Conservation (phyloP, 2,329 filamentous ascomycete genomes). For the Calonectria naviculata region DNA sequence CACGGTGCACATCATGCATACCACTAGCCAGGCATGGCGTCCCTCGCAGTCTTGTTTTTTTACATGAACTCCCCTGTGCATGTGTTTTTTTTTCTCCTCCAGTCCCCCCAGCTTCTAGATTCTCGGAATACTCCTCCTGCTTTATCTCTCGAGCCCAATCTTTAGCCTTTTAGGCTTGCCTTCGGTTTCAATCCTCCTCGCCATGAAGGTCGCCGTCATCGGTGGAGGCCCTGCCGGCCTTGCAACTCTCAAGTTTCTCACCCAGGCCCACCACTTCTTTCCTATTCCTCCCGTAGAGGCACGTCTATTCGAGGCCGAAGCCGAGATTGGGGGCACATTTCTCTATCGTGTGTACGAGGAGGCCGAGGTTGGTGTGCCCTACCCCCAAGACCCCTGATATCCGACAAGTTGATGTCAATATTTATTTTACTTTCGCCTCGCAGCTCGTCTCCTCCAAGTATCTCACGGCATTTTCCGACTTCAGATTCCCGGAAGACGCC, state of each 20-base stretch:
- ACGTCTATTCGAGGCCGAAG: slow-evolving; percentile 56
- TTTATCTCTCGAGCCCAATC: neutral
- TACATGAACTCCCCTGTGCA: neutral
- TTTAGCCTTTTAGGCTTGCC: neutral
- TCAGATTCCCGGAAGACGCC: slow-evolving; percentile 52
- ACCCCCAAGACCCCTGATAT: fast-evolving
- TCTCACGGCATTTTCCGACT: slow-evolving; percentile 62
- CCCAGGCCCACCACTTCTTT: slow-evolving; percentile 51
- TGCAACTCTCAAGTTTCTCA: slow-evolving; percentile 53
- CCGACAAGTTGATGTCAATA: neutral
- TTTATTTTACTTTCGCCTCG: neutral
- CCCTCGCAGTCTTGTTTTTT: neutral
- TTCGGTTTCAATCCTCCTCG: neutral
- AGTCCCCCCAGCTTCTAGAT: neutral
- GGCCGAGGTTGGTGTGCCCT: slow-evolving; percentile 49
- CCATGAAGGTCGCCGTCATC: slow-evolving; percentile 53
- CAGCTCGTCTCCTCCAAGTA: slow-evolving; percentile 62
- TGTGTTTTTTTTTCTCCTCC: neutral
- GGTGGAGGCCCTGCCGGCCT: slow-evolving; percentile 57
- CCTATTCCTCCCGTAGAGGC: slow-evolving; percentile 51
- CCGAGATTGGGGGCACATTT: slow-evolving; percentile 59
- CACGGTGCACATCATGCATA: neutral
- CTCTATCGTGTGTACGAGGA: slow-evolving; percentile 59
- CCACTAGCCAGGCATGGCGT: neutral
- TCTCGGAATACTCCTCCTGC: too few species aligned